Conservation (phyloP, 2,329 filamentous ascomycete genomes). For the Phaeoacremonium minimum region DNA sequence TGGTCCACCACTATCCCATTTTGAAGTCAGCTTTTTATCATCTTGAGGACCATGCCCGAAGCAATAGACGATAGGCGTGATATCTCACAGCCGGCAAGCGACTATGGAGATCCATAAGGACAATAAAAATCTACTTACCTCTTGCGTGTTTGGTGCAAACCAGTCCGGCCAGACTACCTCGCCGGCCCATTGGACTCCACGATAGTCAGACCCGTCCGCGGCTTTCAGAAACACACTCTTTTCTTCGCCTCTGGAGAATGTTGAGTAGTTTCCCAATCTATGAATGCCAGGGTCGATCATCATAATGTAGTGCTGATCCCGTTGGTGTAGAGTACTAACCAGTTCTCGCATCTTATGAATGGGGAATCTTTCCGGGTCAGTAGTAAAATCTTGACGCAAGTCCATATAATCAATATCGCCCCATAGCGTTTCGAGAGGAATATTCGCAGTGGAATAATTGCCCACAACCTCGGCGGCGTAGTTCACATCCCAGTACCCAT, state of each 20-base stretch:
- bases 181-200: slow-evolving; percentile 73
- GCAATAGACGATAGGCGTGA: too few relatives aligned
- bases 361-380: slow-evolving; percentile 59
- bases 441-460: slow-evolving; percentile 61
- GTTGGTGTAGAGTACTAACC: slow-evolving; percentile 60
- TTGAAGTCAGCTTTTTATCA: too few relatives aligned
- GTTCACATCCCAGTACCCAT: slow-evolving; percentile 59
- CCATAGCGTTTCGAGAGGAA: slow-evolving; percentile 67
- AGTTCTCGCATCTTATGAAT: slow-evolving; percentile 58
- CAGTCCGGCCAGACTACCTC: slow-evolving; percentile 71
- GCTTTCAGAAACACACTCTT: slow-evolving; percentile 38
- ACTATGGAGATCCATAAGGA: too few relatives aligned
- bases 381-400: slow-evolving; percentile 51
- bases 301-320: slow-evolving; percentile 65
- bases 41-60: too few relatives aligned
- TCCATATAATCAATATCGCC: slow-evolving; percentile 61
- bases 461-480: slow-evolving; percentile 60
- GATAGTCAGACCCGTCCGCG: slow-evolving; percentile 50
- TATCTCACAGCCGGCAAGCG: too few relatives aligned
- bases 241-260: slow-evolving; percentile 31
- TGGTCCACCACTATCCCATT: too few relatives aligned
- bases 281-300: slow-evolving; percentile 70
- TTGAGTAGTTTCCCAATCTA: slow-evolving; percentile 33
- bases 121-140: too few relatives aligned
- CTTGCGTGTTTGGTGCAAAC: too few relatives aligned